Evolutionary conservation across 129 eudicot species (phyloP).

Genomic region (Pittosporum tobira): DNA sequence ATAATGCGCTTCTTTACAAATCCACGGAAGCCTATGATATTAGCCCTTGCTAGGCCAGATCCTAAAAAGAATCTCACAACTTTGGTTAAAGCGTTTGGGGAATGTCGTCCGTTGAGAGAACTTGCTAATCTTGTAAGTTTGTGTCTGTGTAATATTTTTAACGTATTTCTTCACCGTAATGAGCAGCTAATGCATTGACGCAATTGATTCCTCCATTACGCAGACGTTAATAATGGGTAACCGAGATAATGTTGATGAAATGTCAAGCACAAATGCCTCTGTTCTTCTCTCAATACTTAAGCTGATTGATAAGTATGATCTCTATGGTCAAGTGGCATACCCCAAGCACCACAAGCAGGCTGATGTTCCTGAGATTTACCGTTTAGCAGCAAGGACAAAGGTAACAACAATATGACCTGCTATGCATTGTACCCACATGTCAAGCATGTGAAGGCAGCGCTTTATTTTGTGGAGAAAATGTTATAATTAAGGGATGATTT

Average conservation of each 20-base stretch:
- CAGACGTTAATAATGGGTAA: slow-evolving; percentile 97
- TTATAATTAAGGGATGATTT: no score
- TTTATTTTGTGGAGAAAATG: no score
- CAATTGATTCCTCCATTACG: slow-evolving; percentile 18
- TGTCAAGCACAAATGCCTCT: slow-evolving; percentile 88
- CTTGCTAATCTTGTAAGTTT: slow-evolving; percentile 94
- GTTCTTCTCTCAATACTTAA: slow-evolving; percentile 90
- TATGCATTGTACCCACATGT: no score
- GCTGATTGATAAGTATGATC: slow-evolving; percentile 89
- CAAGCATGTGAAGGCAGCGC: no score
- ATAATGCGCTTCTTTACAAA: slow-evolving; percentile 98
- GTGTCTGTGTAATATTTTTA: not conserved
- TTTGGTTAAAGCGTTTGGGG: slow-evolving; percentile 98
- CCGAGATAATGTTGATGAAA: slow-evolving; percentile 90
- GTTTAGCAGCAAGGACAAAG: slow-evolving; percentile 98
- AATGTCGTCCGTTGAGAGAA: slow-evolving; percentile 93
- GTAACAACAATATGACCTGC: slow-evolving; percentile 24
- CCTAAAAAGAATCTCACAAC: slow-evolving; percentile 94
- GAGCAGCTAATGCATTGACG: slow-evolving; percentile 7
- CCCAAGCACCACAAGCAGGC: slow-evolving; percentile 96
- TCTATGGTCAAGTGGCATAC: slow-evolving; percentile 98
- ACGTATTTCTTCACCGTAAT: slow-evolving; percentile 1
- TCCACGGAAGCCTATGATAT: slow-evolving; percentile 98
- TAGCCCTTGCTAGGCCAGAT: slow-evolving; percentile 99
- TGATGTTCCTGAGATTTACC: slow-evolving; percentile 88